Base-by-base conservation (phyloP, 192 early-diverging fungal genomes). In the Helicostylum pulchrum region DNA sequence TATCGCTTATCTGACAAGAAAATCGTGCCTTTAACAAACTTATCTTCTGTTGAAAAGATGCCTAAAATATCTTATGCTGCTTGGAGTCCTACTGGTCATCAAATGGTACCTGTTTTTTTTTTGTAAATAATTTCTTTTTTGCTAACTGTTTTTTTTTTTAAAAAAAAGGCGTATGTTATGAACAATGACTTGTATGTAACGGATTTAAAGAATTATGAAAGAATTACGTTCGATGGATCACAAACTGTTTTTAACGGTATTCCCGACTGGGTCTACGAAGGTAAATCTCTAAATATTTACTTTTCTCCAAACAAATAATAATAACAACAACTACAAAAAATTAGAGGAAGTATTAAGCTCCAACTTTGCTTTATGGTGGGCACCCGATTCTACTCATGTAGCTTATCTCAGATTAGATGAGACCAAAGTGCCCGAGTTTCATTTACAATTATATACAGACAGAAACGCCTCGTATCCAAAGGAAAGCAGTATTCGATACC, bases 261-360 rank as follows among this genome's bases (percentile, higher is more conserved):
- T 10, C 87, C 94, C 26, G 96, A 99, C 71, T 99, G 96, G 96
- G 94, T 96, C 1, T 99, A 99, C 59, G 96, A 97, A 75, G 68
- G 68, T 54, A 64, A 50, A 15, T 26, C 26, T 26, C 26, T 26
- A 21, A 15, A 45, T 26, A 26, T 26, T 26, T 26, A 26, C 26
- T 26, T 26, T 26, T 26, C 26, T 26, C 26, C n/a, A 11, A 43
- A 4, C n/a, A 32, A 11, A 43, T 23, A 44, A 20, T 20, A 43
- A 32, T 2, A 23, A 42, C n/a, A 48, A 58, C 20, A 19, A 31
- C 55, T n/a, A 49, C 21, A 12, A 43, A n/a, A 39, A 51, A 52
- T 10, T 32, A 70, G 97, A 99, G 74, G 97, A 99, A 72, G 90
- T 99, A 1, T 84, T 92, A 43, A 76, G 69, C 12, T 66, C 70